Conservation (phyloP, 352 stramenopile genomes). For the Halophytophthora batemanensis region DNA sequence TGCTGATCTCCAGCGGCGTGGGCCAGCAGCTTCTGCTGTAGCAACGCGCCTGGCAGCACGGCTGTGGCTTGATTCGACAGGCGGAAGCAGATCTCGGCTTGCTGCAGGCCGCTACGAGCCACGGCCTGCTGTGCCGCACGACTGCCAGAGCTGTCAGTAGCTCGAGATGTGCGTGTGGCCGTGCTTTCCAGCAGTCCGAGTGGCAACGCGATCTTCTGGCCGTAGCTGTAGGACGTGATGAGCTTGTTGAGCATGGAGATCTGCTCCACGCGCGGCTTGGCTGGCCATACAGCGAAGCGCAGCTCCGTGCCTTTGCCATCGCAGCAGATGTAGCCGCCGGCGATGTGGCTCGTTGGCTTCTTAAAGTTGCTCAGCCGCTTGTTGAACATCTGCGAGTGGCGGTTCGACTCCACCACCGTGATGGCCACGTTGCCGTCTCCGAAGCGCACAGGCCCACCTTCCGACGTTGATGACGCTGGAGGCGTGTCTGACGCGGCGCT, state of each 20-base stretch:
- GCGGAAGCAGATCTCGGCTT: constrained; percentile 69
- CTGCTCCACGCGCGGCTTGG: constrained; percentile 67
- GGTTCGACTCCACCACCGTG: constrained; percentile 72
- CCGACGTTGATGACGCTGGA: constrained; percentile 2
- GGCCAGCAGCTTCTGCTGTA: constrained; percentile 58
- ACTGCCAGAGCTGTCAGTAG: constrained; percentile 2
- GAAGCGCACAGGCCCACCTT: constrained; percentile 44
- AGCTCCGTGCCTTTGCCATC: constrained; percentile 79
- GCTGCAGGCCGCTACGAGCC: constrained; percentile 30
- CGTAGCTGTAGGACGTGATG: constrained; percentile 80
- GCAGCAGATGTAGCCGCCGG: constrained; percentile 84
- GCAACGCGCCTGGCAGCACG: constrained; percentile 36
- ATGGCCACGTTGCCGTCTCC: constrained; percentile 74
- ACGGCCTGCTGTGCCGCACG: constrained; percentile 16
- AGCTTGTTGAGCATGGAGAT: constrained; percentile 86
- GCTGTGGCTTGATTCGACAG: constrained; percentile 56
- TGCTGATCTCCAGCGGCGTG: constrained; percentile 27
- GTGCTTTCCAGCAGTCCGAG: constrained; percentile 56
- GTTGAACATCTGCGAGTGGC: constrained; percentile 84
- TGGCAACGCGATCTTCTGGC: constrained; percentile 80
- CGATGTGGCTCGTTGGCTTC: constrained; percentile 77
- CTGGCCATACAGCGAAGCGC: constrained; percentile 58
- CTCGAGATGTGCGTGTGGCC: constrained; percentile 19
- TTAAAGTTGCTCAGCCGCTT: constrained; percentile 87
- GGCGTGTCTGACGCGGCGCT: constrained; percentile 18